Evolutionary conservation across 345 rosid species (phyloP), one percentile per base, ranked within the genome.

Genomic region (Barbarea vulgaris): DNA sequence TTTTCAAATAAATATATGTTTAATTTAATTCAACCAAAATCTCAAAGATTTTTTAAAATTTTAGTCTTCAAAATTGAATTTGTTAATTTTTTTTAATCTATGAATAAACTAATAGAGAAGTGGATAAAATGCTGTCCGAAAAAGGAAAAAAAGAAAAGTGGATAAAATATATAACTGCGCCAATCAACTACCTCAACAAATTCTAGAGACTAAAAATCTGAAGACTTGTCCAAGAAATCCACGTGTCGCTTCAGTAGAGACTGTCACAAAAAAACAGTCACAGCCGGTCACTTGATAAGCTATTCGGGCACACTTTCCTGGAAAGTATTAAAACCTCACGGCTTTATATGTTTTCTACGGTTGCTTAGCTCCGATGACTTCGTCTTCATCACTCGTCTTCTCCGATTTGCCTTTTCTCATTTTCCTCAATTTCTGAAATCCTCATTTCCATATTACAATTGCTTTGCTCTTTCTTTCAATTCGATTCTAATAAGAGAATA

Each of bases 231-330:
- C 3, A 36, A 36, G 7, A 27, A 7, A 22, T 39, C 12, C 52
- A 75, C 74, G 79, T 68, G 69, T 67, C 28, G 0, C 3, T 7
- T 9, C 1, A 4, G 1, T 4, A 75, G 46, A 51, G 46, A 60
- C 74, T 7, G 79, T 76, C 69, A 76, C 69, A 4, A 0, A 8
- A 8, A 41, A 1, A 12, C 10, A 8, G 34, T 60, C 69, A 76
- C 69, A 42, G 79, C 39, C 6, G 1, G 79, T 76, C 30, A 27
- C 7, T 41, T 12, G 56, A 75, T 10, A 50, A 18, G 4, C 7
- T 50, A 53, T 58, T 15, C 1, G 8, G 36, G 61, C 63, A 68
- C 63, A 68, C 46, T 67, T 75, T 75, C 79, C 39, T 68, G 28
- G 69, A 67, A 34, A 13, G 19, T 59, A 28, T 37, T 19, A 25